Conservation (phyloP, 2,329 filamentous ascomycete species). For the Ophiobolus disseminans region DNA sequence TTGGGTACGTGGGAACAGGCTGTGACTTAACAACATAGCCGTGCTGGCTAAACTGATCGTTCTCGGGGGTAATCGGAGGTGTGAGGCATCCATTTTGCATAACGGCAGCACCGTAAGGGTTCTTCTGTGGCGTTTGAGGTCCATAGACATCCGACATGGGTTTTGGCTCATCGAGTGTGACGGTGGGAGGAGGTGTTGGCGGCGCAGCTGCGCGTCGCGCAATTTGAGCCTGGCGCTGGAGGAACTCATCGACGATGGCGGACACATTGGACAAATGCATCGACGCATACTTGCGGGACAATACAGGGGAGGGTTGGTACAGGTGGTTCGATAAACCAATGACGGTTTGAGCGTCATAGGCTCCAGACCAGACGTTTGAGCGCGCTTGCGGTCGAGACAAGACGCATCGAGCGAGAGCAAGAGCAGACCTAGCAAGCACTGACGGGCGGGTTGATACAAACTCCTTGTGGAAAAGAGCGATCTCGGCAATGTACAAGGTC, state of each 20-base stretch:
- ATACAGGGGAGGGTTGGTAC: constrained; percentile 70
- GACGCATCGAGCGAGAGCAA: constrained; percentile 86
- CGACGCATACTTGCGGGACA: constrained; percentile 73
- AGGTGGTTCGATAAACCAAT: constrained; percentile 70
- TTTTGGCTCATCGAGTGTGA: constrained; percentile 59
- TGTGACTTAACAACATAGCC: constrained; percentile 39
- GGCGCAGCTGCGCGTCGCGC: constrained; percentile 50
- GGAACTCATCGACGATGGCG: constrained; percentile 69
- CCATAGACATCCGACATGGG: constrained; percentile 56
- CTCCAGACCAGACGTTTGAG: constrained; percentile 76
- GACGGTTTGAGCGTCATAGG: constrained; percentile 72
- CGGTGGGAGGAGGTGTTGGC: constrained; percentile 67
- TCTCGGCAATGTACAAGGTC: constrained; percentile 92
- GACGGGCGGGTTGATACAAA: constrained; percentile 94
- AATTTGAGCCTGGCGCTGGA: constrained; percentile 65
- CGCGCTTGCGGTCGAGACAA: constrained; percentile 79
- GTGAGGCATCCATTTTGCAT: constrained; percentile 80
- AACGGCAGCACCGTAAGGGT: constrained; percentile 66
- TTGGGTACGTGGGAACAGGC: constrained; percentile 39
- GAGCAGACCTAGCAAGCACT: constrained; percentile 84
- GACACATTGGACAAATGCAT: constrained; percentile 70
- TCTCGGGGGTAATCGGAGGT: constrained; percentile 83
- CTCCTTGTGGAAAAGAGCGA: constrained; percentile 93
- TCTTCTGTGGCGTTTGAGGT: constrained; percentile 82
- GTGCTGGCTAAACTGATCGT: constrained; percentile 47